phyloP scores from a whole-genome alignment of 345 rosid species.

The Salix brachista region DNA sequence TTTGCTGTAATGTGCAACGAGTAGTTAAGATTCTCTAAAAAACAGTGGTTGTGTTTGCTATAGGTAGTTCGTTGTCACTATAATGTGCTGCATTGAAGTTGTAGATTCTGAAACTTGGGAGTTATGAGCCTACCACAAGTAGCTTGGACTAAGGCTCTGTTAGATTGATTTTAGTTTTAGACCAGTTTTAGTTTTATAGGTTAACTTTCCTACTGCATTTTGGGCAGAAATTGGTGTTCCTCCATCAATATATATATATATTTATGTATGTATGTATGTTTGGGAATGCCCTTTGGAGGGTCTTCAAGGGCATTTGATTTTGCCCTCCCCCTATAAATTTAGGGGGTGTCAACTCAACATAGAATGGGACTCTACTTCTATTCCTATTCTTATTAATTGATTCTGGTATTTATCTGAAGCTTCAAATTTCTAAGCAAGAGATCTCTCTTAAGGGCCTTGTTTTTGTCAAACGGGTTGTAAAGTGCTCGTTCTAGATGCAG shows the following conservation, averaged over 20 bases:
- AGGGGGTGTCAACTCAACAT: too few relatives aligned
- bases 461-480: background rate
- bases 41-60: background rate
- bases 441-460: background rate
- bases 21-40: background rate
- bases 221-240: background rate
- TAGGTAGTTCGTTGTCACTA: background rate
- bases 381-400: background rate
- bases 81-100: background rate
- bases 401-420: background rate
- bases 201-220: background rate
- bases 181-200: background rate
- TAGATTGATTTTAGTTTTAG: background rate
- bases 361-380: background rate
- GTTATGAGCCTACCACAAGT: background rate
- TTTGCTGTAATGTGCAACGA: background rate
- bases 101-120: background rate
- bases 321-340: background rate
- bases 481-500: background rate
- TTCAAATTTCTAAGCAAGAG: background rate
- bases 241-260: background rate
- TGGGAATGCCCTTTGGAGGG: background rate
- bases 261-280: too few relatives aligned
- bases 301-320: background rate
- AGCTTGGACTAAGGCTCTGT: background rate